These are phyloP conservation scores for Bimuria novae-zelandiae DNA, from an alignment of 2,329 filamentous ascomycete species.

Conservation along the genomic window DNA sequence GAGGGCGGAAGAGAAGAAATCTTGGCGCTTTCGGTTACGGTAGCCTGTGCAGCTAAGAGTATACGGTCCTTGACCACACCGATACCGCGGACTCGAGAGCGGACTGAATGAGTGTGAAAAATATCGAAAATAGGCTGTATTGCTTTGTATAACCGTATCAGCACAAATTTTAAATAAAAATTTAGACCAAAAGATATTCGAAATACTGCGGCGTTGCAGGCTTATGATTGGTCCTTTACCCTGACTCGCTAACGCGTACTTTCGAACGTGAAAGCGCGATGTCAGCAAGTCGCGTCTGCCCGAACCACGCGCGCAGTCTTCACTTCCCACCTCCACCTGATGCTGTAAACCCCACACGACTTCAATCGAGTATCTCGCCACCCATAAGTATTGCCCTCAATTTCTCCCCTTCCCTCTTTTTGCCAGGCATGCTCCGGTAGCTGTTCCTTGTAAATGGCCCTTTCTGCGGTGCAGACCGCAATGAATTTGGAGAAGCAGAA, in stretches of 20 bases:
- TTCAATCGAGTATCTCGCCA: not conserved
- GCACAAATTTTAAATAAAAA: no score
- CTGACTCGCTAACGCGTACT: not conserved
- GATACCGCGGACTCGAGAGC: no score
- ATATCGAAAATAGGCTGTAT: no score
- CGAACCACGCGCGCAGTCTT: not conserved
- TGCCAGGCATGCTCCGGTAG: conserved; percentile 23
- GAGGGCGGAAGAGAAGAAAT: conserved; percentile 18
- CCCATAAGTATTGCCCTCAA: no score
- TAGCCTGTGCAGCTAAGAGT: no score
- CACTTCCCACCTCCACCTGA: conserved; percentile 1
- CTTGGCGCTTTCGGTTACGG: conserved; percentile 5
- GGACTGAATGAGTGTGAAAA: no score
- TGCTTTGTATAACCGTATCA: no score
- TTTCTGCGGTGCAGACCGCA: conserved; percentile 40
- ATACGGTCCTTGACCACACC: no score
- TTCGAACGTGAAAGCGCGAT: conserved; percentile 4
- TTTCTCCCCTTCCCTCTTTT: no score
- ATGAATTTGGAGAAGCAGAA: conserved; percentile 45
- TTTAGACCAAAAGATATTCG: no score
- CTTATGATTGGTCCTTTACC: not conserved
- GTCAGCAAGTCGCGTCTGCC: conserved; percentile 11
- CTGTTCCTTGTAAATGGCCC: conserved; percentile 39
- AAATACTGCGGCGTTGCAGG: no score
- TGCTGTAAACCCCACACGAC: not conserved